These are phyloP conservation scores for Colletotrichum lentis DNA, from an alignment of 2,329 filamentous ascomycete genomes.

Conservation along the genomic window DNA sequence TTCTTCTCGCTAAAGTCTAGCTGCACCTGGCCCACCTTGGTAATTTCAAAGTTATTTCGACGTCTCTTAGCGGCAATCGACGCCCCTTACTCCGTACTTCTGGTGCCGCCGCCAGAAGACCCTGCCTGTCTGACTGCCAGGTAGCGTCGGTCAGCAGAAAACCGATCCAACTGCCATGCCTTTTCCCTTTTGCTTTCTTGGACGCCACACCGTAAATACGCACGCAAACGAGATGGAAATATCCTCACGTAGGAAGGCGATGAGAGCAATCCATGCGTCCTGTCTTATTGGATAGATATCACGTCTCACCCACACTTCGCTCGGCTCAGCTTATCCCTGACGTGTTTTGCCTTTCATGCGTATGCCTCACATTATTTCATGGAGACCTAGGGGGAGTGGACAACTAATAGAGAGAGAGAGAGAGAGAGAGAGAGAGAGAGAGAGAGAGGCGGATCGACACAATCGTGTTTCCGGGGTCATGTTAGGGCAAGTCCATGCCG, in stretches of 20 bases:
- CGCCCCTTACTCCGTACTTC: background rate
- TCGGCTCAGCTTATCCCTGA: background rate
- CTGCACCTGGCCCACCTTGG: background rate
- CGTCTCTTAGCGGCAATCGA: background rate
- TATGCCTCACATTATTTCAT: no score
- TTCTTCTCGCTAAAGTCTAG: slow-evolving; percentile 2
- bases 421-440: no score
- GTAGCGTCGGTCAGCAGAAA: slow-evolving; percentile 24
- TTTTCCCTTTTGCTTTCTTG: background rate
- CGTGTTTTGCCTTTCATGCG: no score
- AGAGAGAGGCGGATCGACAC: no score
- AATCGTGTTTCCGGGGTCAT: background rate
- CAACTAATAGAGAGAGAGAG: no score
- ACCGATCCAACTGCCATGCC: background rate
- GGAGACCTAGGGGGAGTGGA: no score
- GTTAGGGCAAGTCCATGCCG: no score
- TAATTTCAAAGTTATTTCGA: background rate
- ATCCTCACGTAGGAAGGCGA: background rate
- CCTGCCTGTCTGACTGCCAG: background rate
- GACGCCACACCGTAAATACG: slow-evolving; percentile 31
- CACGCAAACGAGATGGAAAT: background rate
- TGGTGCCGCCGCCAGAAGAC: background rate
- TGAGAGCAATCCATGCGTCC: background rate
- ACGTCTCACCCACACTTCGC: slow-evolving; percentile 7
- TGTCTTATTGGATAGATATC: slow-evolving; percentile 5